Evolutionary conservation across 306 rosid species (phyloP).

Genomic region (Prunus salicina): DNA sequence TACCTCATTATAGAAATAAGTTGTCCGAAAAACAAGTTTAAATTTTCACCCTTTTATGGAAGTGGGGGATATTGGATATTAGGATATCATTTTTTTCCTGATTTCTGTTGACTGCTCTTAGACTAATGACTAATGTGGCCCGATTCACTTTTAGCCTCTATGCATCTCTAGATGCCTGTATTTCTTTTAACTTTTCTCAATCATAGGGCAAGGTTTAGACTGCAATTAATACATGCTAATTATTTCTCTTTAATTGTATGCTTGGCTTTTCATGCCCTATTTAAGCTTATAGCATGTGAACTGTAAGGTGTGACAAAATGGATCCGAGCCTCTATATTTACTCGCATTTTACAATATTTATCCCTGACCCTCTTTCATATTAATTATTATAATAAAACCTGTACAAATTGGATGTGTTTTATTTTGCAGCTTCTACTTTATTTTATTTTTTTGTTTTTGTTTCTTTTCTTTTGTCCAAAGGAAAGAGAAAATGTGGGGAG

Average conservation of each 20-base stretch:
- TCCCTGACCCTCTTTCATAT: too few species aligned
- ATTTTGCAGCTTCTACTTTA: not conserved
- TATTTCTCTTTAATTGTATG: too few species aligned
- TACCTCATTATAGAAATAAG: constrained; percentile 11
- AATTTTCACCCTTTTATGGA: not conserved
- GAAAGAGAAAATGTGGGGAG: not conserved
- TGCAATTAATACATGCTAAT: not conserved
- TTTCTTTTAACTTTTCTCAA: not conserved
- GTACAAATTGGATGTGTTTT: not conserved
- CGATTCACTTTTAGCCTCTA: not conserved
- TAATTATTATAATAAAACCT: too few species aligned
- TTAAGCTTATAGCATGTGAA: too few species aligned
- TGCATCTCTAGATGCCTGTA: too few species aligned
- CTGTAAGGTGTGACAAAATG: too few species aligned
- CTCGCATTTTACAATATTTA: rapidly evolving
- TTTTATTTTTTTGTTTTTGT: not conserved
- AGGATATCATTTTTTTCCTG: not conserved
- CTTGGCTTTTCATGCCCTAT: too few species aligned
- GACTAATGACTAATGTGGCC: not conserved
- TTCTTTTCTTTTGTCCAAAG: not conserved
- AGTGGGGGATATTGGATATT: constrained; percentile 8
- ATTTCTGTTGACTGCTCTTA: constrained; percentile 5
- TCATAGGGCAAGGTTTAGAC: not conserved
- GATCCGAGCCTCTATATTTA: too few species aligned
- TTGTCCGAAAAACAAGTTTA: not conserved